These are phyloP conservation scores for Fusarium begoniae DNA, from an alignment of 2,329 filamentous ascomycete species.

Conservation along the genomic window DNA sequence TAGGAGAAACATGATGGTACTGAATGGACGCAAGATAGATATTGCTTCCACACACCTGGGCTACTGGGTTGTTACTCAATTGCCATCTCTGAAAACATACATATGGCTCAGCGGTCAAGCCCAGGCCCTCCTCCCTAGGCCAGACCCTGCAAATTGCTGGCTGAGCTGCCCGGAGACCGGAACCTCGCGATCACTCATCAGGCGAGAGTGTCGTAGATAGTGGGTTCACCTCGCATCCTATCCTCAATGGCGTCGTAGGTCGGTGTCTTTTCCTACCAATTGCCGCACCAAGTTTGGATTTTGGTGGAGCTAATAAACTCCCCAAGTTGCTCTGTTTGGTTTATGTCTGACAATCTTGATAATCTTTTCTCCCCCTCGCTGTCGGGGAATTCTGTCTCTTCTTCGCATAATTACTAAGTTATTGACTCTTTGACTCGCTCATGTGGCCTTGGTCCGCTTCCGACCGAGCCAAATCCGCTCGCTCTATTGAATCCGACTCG, in stretches of 20 bases:
- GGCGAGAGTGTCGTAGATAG: conserved; percentile 31
- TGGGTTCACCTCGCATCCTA: conserved; percentile 25
- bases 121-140: not conserved
- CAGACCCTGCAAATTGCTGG: conserved; percentile 16
- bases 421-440: not conserved
- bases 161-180: conserved; percentile 41
- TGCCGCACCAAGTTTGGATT: conserved; percentile 28
- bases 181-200: conserved; percentile 34
- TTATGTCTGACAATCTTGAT: conserved; percentile 32
- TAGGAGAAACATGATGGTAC: not conserved
- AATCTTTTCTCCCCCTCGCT: conserved; percentile 3
- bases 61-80: not conserved
- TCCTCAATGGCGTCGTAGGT: conserved; percentile 13
- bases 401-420: not conserved
- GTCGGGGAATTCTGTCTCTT: not conserved
- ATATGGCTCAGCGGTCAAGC: conserved; percentile 17
- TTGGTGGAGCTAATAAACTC: conserved; percentile 14
- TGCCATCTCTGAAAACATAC: not conserved
- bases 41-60: not conserved
- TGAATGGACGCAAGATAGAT: not conserved
- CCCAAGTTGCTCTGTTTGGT: not conserved
- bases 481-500: conserved; percentile 28
- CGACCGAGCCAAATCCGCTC: conserved; percentile 37
- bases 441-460: not conserved
- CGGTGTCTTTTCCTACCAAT: conserved; percentile 27